Evolutionary conservation across 1,139 yeast genomes (phyloP).

Genomic region (Lodderomyces oxycetoniae): DNA sequence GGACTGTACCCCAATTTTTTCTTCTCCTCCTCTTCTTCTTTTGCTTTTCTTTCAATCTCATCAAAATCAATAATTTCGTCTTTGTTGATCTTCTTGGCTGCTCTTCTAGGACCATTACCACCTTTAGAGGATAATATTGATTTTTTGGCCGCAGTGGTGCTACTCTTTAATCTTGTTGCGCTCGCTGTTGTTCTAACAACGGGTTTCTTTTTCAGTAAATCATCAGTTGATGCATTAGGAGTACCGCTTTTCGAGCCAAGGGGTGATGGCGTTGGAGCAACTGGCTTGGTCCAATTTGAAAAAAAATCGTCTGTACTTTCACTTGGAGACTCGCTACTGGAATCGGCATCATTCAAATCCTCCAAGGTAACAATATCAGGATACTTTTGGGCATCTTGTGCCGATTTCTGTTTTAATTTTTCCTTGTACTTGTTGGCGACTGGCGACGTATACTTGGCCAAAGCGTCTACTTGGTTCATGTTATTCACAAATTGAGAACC

Average conservation of each 20-base stretch:
- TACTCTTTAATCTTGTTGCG: constrained; percentile 8
- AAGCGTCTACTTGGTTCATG: constrained; percentile 53
- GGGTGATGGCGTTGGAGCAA: constrained; percentile 51
- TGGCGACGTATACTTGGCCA: constrained; percentile 72
- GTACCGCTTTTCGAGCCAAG: constrained; percentile 47
- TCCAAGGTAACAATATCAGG: constrained; percentile 65
- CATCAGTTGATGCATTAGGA: constrained; percentile 42
- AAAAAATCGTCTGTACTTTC: constrained; percentile 76
- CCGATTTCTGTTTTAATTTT: constrained; percentile 66
- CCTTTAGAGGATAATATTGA: constrained; percentile 37
- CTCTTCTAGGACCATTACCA: constrained; percentile 50
- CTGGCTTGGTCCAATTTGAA: constrained; percentile 84
- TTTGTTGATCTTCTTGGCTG: constrained; percentile 48
- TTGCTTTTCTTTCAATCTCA: constrained; percentile 83
- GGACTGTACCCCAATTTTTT: constrained; percentile 72
- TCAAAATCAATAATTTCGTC: constrained; percentile 83
- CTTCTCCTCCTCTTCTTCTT: constrained; percentile 73
- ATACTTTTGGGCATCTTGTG: constrained; percentile 59
- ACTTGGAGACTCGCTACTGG: constrained; percentile 29
- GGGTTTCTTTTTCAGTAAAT: constrained; percentile 22
- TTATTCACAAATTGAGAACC: constrained; percentile 60
- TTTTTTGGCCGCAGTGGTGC: constrained; percentile 28
- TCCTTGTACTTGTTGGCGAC: constrained; percentile 77
- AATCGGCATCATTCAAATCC: constrained; percentile 42
- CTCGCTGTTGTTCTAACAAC: constrained; percentile 22